Conservation (phyloP, 345 rosid genomes). For the Gossypium arboreum region DNA sequence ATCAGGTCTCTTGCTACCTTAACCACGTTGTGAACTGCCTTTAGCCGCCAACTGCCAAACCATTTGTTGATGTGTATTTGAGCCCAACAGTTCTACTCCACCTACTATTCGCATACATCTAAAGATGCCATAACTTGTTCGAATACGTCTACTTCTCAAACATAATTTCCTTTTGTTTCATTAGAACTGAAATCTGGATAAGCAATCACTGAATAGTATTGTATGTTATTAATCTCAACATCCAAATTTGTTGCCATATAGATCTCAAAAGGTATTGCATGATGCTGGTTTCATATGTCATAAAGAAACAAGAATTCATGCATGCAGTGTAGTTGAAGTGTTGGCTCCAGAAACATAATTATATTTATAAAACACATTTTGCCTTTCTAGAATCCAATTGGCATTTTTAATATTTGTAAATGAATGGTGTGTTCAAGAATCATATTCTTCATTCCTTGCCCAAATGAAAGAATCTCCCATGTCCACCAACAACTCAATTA, state of each 20-base stretch:
- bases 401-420: background rate
- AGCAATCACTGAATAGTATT: background rate
- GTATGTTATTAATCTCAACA: background rate
- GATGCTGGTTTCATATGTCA: background rate
- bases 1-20: no score
- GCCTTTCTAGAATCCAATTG: background rate
- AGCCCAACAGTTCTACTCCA: background rate
- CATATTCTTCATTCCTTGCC: background rate
- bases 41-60: no score
- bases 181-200: background rate
- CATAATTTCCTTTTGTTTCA: background rate
- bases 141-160: background rate
- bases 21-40: no score
- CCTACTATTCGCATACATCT: background rate
- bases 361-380: background rate
- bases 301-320: background rate
- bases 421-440: background rate
- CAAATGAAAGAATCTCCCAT: background rate
- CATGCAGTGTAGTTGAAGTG: background rate
- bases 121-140: background rate
- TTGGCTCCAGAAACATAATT: background rate
- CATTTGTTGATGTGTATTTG: background rate
- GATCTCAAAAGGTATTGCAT: background rate
- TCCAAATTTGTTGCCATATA: background rate
- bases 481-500: conserved; percentile 21